Conservation (phyloP, 768 basidiomycete genomes). For the Stropharia rugosoannulata region DNA sequence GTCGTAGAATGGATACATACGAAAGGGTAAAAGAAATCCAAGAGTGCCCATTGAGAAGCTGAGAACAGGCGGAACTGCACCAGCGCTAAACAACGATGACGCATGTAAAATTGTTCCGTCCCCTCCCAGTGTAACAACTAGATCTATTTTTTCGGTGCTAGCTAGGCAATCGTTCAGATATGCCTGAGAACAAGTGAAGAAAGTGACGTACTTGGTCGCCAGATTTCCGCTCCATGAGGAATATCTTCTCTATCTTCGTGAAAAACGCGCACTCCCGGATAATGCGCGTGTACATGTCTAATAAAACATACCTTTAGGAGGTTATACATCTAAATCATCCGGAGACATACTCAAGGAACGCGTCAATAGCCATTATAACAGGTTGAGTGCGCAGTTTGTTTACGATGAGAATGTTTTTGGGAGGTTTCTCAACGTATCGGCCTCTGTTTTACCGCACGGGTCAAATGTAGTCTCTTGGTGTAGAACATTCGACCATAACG, state of each 20-base stretch:
- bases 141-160: slow-evolving; percentile 65
- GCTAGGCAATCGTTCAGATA: slow-evolving; percentile 31
- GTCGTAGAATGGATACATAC: slow-evolving; percentile 45
- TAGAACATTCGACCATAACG: slow-evolving; percentile 16
- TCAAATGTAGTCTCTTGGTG: slow-evolving; percentile 20
- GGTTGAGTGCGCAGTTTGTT: slow-evolving; percentile 80
- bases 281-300: slow-evolving; percentile 57
- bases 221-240: slow-evolving; percentile 61
- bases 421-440: slow-evolving; percentile 35
- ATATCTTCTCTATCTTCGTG: slow-evolving; percentile 68
- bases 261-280: slow-evolving; percentile 63
- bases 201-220: slow-evolving; percentile 54
- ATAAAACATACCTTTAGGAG: slow-evolving; percentile 1
- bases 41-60: slow-evolving; percentile 93
- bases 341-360: slow-evolving; percentile 60
- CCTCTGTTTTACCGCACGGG: slow-evolving; percentile 35
- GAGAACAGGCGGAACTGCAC: slow-evolving; percentile 90
- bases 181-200: background rate
- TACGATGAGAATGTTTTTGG: slow-evolving; percentile 70
- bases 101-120: slow-evolving; percentile 96
- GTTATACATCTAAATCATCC: slow-evolving; percentile 3
- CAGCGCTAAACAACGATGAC: slow-evolving; percentile 84
- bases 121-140: slow-evolving; percentile 90
- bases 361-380: slow-evolving; percentile 74
- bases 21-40: slow-evolving; percentile 91